Conservation (phyloP, 1,284 basidiomycete genomes). For the Porodaedalea pini region DNA sequence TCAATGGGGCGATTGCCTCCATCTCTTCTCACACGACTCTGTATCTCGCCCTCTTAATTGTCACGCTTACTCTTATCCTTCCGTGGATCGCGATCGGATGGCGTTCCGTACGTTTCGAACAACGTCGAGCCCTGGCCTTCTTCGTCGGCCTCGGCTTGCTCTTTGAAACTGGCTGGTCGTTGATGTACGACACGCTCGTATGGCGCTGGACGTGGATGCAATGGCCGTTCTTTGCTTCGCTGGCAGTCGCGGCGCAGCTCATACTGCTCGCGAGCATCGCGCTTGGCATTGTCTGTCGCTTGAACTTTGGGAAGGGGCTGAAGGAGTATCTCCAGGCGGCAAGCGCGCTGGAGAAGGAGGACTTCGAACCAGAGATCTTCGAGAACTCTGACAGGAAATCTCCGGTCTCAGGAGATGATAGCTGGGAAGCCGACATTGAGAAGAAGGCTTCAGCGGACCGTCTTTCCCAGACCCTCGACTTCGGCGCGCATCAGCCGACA, state of each 20-base stretch:
- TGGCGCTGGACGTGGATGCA: conserved; percentile 17
- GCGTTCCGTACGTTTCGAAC: conserved; percentile 11
- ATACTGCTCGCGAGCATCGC: conserved; percentile 6
- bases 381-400: background rate
- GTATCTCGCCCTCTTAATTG: conserved; percentile 45
- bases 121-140: background rate
- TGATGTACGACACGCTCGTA: conserved; percentile 16
- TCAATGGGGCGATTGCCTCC: conserved; percentile 40
- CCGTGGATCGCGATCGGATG: conserved; percentile 44
- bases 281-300: conserved; percentile 6
- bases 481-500: conserved; percentile 12
- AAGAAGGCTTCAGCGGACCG: background rate
- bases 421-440: conserved; percentile 4
- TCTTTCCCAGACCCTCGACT: conserved; percentile 5
- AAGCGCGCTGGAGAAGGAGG: conserved; percentile 12
- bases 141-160: conserved; percentile 8
- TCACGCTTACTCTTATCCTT: conserved; percentile 45
- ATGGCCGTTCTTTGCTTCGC: conserved; percentile 16
- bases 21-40: conserved; percentile 41
- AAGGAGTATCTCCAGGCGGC: conserved; percentile 11
- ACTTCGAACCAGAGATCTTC: conserved; percentile 15
- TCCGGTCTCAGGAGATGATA: background rate
- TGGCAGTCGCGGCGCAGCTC: conserved; percentile 12
- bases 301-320: conserved; percentile 10
- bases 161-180: conserved; percentile 6